Evolutionary conservation across 192 early-diverging fungal genomes (phyloP).

Genomic region (Diversispora eburnea): DNA sequence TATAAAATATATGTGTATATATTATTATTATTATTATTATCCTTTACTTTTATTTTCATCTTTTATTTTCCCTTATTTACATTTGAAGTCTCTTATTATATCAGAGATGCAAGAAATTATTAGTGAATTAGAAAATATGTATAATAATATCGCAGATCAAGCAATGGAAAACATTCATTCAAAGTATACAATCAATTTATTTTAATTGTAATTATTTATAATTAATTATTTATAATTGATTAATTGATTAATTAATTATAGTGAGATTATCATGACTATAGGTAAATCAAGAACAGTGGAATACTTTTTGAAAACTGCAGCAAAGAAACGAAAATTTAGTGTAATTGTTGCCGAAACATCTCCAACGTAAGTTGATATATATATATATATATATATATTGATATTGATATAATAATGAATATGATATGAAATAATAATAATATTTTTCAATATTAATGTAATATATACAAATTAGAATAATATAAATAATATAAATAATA

Average conservation of each 20-base stretch:
- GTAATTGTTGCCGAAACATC: conserved; percentile 94
- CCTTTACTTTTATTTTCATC: neutral
- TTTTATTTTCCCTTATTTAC: conserved; percentile 15
- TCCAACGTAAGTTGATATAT: conserved; percentile 60
- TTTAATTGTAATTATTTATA: neutral
- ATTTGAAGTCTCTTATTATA: conserved; percentile 72
- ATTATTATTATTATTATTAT: neutral
- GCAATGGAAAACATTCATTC: conserved; percentile 92
- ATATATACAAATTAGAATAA: too few relatives aligned
- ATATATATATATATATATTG: neutral
- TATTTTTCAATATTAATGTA: too few relatives aligned
- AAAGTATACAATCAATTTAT: conserved; percentile 50
- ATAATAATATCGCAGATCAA: conserved; percentile 74
- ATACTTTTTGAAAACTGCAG: conserved; percentile 80
- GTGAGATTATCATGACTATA: conserved; percentile 94
- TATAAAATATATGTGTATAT: neutral
- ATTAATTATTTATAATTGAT: neutral
- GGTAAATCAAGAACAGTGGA: conserved; percentile 85
- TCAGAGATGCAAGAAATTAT: conserved; percentile 85
- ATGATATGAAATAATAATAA: too few relatives aligned
- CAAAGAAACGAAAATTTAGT: conserved; percentile 82
- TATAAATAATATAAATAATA: neutral
- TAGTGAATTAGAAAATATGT: conserved; percentile 76
- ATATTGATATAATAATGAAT: neutral
- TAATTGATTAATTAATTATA: conserved; percentile 31